Base-by-base conservation (phyloP, 106 monocot genomes). In the Alisma plantagoaquatica region DNA sequence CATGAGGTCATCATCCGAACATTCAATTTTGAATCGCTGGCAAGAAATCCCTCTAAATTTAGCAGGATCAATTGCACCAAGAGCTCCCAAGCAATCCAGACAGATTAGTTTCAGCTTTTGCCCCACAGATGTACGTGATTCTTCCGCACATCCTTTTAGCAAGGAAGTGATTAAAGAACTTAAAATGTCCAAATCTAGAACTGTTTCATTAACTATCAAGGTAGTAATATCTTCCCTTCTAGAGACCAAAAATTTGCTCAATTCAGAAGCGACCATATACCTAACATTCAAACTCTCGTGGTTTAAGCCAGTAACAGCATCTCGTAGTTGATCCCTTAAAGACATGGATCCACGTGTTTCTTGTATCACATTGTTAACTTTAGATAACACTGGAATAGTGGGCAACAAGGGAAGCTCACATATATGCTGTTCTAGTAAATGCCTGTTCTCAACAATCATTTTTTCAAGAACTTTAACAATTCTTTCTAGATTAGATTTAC, bases 1-100 rank as follows among this genome's bases (percentile, higher is more conserved):
- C 20, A 98, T 98, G 31, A 98, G 81, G 82, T 98, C 96, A 74
- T 98, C 96, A 54, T 98, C 96, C 29, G 96, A 89, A 49, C 96
- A 98, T 61, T 78, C 81, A 61, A 98, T 98, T 59, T 98, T 98
- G 54, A 98, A 98, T 28, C 89, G 89, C 43, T 84, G 75, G 51
- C 68, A 79, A 42, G 85, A 70, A 24, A 73, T 58, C 55, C 65
- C 89, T 60, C 79, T 98, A 46, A 98, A 85, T 56, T 90, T 98
- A 47, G 89, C 84, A 50, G 96, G 96, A 51, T 98, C 96, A 26
- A 98, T 77, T 1, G 96, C 96, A 60, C 96, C 96, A 63, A 98
- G 76, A 66, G 89, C 75, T 20, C 96, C 96, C 63, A 98, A 70
- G 71, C 96, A 98, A 70, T 98, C 89, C 29, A 85, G 81, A 72